These are phyloP conservation scores for Graphilbum ipis-grandicollis DNA, from an alignment of 2,329 filamentous ascomycete genomes.

Conservation along the genomic window DNA sequence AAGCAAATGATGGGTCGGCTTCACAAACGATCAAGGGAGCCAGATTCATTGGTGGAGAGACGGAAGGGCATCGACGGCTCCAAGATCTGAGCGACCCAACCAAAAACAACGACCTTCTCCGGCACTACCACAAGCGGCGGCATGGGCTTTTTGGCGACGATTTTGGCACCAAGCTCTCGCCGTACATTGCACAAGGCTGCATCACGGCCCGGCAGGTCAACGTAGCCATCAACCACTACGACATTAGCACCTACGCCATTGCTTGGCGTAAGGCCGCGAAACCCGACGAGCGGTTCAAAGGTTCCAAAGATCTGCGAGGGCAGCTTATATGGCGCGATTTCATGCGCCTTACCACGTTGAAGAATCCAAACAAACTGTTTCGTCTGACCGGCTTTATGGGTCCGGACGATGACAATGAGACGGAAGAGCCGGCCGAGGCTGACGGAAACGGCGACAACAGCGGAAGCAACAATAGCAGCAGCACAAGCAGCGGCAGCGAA, in stretches of 20 bases:
- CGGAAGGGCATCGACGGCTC: slow-evolving; percentile 38
- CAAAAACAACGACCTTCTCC: slow-evolving; percentile 33
- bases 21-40: background rate
- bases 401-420: too few species aligned
- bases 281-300: too few species aligned
- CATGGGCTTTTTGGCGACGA: slow-evolving; percentile 55
- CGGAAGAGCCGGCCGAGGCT: too few species aligned
- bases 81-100: slow-evolving; percentile 33
- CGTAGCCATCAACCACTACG: slow-evolving; percentile 46
- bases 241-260: too few species aligned
- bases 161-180: slow-evolving; percentile 61
- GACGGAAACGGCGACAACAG: too few species aligned
- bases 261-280: too few species aligned
- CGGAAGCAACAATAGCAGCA: background rate
- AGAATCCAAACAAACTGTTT: slow-evolving; percentile 51
- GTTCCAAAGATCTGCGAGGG: too few species aligned
- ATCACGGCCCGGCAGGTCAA: slow-evolving; percentile 60
- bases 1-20: too few species aligned
- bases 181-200: slow-evolving; percentile 54
- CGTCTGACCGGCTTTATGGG: slow-evolving; percentile 43
- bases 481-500: too few species aligned
- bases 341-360: slow-evolving; percentile 58
- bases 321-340: slow-evolving; percentile 70
- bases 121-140: slow-evolving; percentile 49
- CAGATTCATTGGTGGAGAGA: slow-evolving; percentile 40